Conservation (phyloP, 176 grass and related monocot species). For the Thinopyrum elongatum region DNA sequence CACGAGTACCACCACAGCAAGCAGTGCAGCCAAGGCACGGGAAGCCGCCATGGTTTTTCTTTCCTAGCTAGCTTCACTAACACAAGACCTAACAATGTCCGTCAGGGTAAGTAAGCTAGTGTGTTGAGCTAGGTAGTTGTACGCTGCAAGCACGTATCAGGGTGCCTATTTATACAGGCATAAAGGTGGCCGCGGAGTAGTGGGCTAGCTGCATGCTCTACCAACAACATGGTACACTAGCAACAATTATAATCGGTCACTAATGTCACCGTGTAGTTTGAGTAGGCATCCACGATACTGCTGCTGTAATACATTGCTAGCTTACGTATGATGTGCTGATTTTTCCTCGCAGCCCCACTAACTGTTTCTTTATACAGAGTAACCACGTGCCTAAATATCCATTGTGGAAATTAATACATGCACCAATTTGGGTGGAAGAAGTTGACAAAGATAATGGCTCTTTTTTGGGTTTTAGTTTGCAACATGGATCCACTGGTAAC, state of each 20-base stretch:
- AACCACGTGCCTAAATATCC: constrained; percentile 27
- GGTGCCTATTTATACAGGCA: constrained; percentile 44
- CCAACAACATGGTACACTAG: constrained; percentile 24
- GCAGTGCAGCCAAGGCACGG: constrained; percentile 25
- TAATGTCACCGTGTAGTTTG: constrained; percentile 28
- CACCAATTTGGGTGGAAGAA: constrained; percentile 4
- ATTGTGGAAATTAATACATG: constrained; percentile 20
- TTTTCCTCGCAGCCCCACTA: constrained; percentile 38
- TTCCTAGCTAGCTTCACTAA: background rate
- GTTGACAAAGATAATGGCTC: background rate
- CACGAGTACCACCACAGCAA: constrained; percentile 13
- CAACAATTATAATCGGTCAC: background rate
- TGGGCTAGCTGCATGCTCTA: constrained; percentile 33
- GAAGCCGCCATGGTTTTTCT: constrained; percentile 44
- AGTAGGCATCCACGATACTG: constrained; percentile 40
- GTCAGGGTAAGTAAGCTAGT: background rate
- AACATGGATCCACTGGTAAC: background rate
- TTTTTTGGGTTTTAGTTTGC: background rate
- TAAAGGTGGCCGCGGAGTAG: constrained; percentile 26
- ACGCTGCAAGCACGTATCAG: background rate
- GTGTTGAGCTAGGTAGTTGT: background rate
- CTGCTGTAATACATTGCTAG: background rate
- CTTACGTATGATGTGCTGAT: constrained; percentile 1
- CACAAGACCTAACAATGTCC: background rate
- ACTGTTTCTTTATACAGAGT: constrained; percentile 23